These are phyloP conservation scores for Colletotrichum sojae DNA, from an alignment of 2,329 filamentous ascomycete species.

Conservation along the genomic window DNA sequence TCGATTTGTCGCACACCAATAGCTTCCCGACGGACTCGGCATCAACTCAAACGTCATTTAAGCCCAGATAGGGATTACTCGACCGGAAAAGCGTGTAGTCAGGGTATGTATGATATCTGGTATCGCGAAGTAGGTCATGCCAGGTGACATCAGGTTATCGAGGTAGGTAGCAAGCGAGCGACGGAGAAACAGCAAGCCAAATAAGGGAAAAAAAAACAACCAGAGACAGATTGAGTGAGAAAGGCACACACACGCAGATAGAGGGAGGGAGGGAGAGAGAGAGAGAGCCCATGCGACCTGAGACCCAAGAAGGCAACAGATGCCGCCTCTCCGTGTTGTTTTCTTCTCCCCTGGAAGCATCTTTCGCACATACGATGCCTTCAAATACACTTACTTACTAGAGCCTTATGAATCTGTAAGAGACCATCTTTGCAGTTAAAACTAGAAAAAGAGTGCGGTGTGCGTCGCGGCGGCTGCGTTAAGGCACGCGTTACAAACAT, in stretches of 20 bases:
- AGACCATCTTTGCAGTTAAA: too few relatives aligned
- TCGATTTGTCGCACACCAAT: background rate
- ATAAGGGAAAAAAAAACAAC: slow-evolving; percentile 12
- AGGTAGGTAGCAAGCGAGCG: slow-evolving; percentile 21
- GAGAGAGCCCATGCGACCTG: background rate
- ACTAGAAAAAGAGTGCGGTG: background rate
- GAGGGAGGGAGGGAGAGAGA: background rate
- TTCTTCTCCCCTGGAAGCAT: too few relatives aligned
- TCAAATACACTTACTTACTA: too few relatives aligned
- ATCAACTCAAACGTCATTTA: background rate
- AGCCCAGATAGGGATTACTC: background rate
- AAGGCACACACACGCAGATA: background rate
- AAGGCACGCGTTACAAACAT: background rate
- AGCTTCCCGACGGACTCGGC: background rate
- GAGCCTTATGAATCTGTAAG: too few relatives aligned
- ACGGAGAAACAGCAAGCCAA: slow-evolving; percentile 19
- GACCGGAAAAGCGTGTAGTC: slow-evolving; percentile 29
- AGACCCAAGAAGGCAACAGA: background rate
- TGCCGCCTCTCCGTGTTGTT: background rate
- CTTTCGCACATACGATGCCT: too few relatives aligned
- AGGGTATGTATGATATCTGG: slow-evolving; percentile 24
- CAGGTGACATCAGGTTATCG: slow-evolving; percentile 20
- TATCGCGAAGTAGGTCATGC: slow-evolving; percentile 28
- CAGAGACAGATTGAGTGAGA: slow-evolving; percentile 1
- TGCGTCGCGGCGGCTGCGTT: background rate